Percentiles rank a stretch among this genome's conserved stretches.
Conservation (phyloP, 352 stramenopile species). For the Pythium myriotylum region DNA sequence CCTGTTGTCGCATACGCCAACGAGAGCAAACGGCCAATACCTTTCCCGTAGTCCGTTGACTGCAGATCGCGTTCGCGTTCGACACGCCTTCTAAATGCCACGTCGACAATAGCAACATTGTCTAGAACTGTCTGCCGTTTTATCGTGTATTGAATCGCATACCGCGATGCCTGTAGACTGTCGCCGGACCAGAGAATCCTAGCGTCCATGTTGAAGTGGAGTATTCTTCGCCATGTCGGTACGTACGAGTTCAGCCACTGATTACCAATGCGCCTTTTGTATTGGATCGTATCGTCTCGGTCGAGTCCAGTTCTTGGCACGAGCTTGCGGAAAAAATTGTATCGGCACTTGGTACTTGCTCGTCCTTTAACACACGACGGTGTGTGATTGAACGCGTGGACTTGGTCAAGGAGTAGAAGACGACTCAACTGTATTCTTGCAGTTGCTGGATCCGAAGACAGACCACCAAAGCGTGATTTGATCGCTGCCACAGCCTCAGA, state of each 20-base stretch:
- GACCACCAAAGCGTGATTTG: constrained; percentile 17
- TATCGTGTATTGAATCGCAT: constrained; percentile 31
- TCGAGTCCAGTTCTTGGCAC: constrained; percentile 7
- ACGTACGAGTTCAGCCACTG: constrained; percentile 34
- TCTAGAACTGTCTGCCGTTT: constrained; percentile 33
- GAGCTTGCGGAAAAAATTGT: constrained; percentile 30
- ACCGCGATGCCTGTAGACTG: constrained; percentile 22
- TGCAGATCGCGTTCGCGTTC: constrained; percentile 7
- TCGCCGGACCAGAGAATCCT: constrained; percentile 20
- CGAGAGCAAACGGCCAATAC: constrained; percentile 24
- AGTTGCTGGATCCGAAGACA: constrained; percentile 11
- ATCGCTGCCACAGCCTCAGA: constrained; percentile 9
- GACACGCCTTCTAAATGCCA: constrained; percentile 22
- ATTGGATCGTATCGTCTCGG: constrained; percentile 20
- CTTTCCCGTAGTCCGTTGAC: constrained; percentile 8
- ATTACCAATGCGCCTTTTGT: constrained; percentile 22
- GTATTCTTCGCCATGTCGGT: constrained; percentile 22
- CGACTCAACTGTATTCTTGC: constrained; percentile 26
- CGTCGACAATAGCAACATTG: constrained; percentile 28
- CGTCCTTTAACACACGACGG: constrained; percentile 28
- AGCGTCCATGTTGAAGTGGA: constrained; percentile 38
- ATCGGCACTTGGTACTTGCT: constrained; percentile 24
- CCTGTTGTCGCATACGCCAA: constrained; percentile 23
- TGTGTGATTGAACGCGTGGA: constrained; percentile 21
- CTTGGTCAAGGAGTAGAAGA: constrained; percentile 21